Evolutionary conservation across 2,329 filamentous ascomycete genomes (phyloP).

Genomic region (Albophoma yamanashiensis): DNA sequence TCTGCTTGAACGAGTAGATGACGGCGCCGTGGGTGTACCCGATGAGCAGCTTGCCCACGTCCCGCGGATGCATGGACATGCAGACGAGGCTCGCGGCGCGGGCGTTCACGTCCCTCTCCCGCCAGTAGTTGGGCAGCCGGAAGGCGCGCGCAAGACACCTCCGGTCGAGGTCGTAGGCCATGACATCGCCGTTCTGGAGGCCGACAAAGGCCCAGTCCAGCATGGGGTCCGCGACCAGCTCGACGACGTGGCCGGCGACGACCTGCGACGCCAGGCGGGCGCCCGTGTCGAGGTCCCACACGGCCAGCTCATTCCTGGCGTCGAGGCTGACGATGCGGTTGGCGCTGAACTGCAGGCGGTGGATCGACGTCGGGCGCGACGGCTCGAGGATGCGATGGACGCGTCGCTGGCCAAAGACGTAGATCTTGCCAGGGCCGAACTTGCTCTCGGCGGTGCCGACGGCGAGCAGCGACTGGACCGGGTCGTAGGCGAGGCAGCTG

Average conservation of each 20-base stretch:
- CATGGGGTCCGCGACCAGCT: conserved; percentile 73
- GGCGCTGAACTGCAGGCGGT: conserved; percentile 70
- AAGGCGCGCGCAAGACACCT: conserved; percentile 60
- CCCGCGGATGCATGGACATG: conserved; percentile 77
- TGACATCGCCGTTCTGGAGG: conserved; percentile 69
- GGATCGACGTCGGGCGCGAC: conserved; percentile 62
- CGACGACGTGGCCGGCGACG: conserved; percentile 65
- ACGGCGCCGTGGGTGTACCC: conserved; percentile 85
- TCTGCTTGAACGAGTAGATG: conserved; percentile 91
- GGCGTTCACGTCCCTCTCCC: conserved; percentile 56
- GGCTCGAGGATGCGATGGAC: conserved; percentile 67
- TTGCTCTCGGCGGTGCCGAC: conserved; percentile 82
- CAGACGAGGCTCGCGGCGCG: conserved; percentile 55
- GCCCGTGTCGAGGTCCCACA: conserved; percentile 72
- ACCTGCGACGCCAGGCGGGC: conserved; percentile 57
- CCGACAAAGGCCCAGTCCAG: conserved; percentile 90
- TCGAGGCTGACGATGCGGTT: conserved; percentile 81
- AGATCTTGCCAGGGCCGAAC: conserved; percentile 79
- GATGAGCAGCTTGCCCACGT: conserved; percentile 83
- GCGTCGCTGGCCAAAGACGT: conserved; percentile 74
- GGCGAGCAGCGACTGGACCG: conserved; percentile 84
- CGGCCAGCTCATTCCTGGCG: conserved; percentile 69
- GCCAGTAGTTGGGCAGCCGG: conserved; percentile 81
- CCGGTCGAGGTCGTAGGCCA: conserved; percentile 89
- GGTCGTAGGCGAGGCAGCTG: conserved; percentile 79